Conservation (phyloP, 2,329 filamentous ascomycete species). For the Fusarium falciforme region DNA sequence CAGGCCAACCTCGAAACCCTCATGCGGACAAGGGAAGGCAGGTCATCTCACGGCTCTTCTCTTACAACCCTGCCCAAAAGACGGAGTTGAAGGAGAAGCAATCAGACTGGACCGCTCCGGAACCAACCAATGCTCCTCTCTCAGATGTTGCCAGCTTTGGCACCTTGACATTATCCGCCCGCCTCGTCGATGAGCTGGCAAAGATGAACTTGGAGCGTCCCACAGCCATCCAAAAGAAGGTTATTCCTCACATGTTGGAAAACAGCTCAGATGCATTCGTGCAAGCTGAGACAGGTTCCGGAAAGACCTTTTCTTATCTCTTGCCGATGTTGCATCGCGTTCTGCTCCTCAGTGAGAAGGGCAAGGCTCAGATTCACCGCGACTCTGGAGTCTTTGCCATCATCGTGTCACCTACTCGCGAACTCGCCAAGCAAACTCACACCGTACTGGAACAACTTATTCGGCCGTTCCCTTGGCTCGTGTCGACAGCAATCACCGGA, state of each 20-base stretch:
- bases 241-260: conserved; percentile 82
- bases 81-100: conserved; percentile 67
- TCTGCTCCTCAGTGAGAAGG: conserved; percentile 75
- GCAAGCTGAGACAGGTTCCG: conserved; percentile 96
- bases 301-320: conserved; percentile 97
- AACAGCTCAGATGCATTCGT: conserved; percentile 93
- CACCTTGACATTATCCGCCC: conserved; percentile 82
- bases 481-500: conserved; percentile 84
- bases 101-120: conserved; percentile 65
- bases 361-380: conserved; percentile 74
- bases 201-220: conserved; percentile 92
- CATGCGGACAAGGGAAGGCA: conserved; percentile 55
- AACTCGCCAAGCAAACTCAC: conserved; percentile 94
- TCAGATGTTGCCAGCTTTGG: conserved; percentile 88
- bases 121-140: conserved; percentile 91
- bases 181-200: conserved; percentile 83
- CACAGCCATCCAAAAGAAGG: conserved; percentile 93
- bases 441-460: conserved; percentile 86
- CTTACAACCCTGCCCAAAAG: conserved; percentile 83
- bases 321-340: conserved; percentile 92
- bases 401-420: conserved; percentile 91
- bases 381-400: conserved; percentile 94
- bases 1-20: conserved; percentile 35
- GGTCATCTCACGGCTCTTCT: conserved; percentile 91
- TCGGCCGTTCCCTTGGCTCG: conserved; percentile 92